Evolutionary conservation across 768 basidiomycete genomes (phyloP).

Genomic region (Neoboletus magnificus): DNA sequence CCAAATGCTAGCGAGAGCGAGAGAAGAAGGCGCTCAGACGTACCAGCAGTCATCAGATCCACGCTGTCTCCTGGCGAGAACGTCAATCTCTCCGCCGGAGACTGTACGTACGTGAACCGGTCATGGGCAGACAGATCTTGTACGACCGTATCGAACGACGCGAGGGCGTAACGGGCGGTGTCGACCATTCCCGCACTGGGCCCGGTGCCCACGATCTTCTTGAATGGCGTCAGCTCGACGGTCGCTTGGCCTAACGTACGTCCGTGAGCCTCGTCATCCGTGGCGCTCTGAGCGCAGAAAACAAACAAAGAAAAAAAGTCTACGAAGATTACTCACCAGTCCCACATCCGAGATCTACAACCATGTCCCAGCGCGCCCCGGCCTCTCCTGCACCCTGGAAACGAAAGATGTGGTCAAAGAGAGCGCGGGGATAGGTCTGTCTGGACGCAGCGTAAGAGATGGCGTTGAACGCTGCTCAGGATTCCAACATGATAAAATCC

Average conservation of each 20-base stretch:
- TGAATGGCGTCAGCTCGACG: slow-evolving; percentile 52
- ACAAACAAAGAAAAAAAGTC: not conserved
- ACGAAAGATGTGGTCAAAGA: slow-evolving; percentile 60
- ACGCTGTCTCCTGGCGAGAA: slow-evolving; percentile 52
- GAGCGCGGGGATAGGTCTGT: slow-evolving; percentile 66
- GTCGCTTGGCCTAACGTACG: slow-evolving; percentile 52
- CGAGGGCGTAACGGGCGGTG: slow-evolving; percentile 38
- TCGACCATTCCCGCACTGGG: slow-evolving; percentile 72
- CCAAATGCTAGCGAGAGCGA: not conserved
- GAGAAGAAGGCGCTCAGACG: not conserved
- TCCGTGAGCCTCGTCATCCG: not conserved
- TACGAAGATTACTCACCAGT: slow-evolving; percentile 49
- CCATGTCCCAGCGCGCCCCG: slow-evolving; percentile 45
- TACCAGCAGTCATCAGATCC: slow-evolving; percentile 70
- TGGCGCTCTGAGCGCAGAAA: not conserved
- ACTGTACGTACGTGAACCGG: slow-evolving; percentile 36
- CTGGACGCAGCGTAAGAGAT: slow-evolving; percentile 62
- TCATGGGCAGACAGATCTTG: no score
- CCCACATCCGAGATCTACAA: slow-evolving; percentile 80
- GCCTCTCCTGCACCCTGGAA: slow-evolving; percentile 44
- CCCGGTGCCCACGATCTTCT: slow-evolving; percentile 64
- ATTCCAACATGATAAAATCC: no score
- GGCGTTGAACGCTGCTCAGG: slow-evolving; percentile 58
- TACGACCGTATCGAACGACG: slow-evolving; percentile 11
- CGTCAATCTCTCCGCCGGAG: slow-evolving; percentile 52